Conservation (phyloP, 805 yeast genomes). For the Lipomyces chichibuensis region DNA sequence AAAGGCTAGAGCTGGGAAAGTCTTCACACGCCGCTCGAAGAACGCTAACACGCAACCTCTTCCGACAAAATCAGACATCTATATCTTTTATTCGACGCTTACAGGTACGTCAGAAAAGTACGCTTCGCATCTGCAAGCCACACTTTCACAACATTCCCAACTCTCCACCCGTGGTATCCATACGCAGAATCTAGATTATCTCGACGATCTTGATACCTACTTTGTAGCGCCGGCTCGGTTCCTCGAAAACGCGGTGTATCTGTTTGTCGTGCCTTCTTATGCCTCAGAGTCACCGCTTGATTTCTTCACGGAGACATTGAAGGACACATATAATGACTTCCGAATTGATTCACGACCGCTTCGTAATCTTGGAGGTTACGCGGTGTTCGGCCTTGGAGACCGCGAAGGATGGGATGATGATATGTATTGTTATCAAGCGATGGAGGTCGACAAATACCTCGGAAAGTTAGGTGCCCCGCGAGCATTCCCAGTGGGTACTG, state of each 20-base stretch:
- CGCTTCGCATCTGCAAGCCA: constrained; percentile 57
- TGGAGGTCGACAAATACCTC: constrained; percentile 69
- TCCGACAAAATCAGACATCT: constrained; percentile 19
- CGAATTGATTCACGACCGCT: constrained; percentile 83
- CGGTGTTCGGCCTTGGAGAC: constrained; percentile 88
- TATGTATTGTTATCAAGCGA: constrained; percentile 86
- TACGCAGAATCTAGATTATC: constrained; percentile 70
- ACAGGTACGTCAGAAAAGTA: constrained; percentile 80
- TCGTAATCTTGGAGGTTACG: constrained; percentile 68
- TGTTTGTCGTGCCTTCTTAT: constrained; percentile 83
- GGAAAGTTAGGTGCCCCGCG: constrained; percentile 86
- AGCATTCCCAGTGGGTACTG: constrained; percentile 77
- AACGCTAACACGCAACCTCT: constrained; percentile 1
- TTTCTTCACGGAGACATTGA: constrained; percentile 75
- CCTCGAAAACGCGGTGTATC: constrained; percentile 51
- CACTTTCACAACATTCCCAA: constrained; percentile 41
- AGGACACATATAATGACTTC: constrained; percentile 82
- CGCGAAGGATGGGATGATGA: constrained; percentile 75
- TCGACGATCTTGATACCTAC: constrained; percentile 81
- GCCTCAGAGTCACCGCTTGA: constrained; percentile 93
- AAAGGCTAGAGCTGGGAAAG: constrained; percentile 20
- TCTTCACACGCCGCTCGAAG: constrained; percentile 20
- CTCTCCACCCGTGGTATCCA: constrained; percentile 47
- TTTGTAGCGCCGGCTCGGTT: constrained; percentile 62
- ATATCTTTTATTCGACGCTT: constrained; percentile 77